A percentile compares a stretch with the other conserved stretches of the same genome.
Conservation (phyloP, 495 filamentous ascomycete species). For the Tricharina praecox region DNA sequence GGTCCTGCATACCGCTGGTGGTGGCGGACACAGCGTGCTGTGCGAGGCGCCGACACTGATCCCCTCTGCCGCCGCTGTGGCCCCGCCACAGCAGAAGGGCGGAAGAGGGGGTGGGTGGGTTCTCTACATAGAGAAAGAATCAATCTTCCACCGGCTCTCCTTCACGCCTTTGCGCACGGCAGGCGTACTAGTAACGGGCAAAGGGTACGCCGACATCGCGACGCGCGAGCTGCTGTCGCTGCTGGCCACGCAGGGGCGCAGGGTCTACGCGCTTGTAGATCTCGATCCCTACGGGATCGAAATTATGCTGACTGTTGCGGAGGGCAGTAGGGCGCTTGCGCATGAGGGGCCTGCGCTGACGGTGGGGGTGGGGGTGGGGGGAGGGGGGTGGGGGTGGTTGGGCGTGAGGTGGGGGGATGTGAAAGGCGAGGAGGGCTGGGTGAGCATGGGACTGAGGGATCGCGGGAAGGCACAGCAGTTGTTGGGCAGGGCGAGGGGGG, state of each 20-base stretch:
- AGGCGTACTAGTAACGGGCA: slow-evolving; percentile 32
- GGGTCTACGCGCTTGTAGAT: slow-evolving; percentile 58
- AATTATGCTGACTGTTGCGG: slow-evolving; percentile 75
- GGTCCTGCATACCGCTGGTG: slow-evolving; percentile 27
- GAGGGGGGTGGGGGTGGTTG: slow-evolving; percentile 26
- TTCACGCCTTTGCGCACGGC: slow-evolving; percentile 5
- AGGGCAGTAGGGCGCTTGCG: slow-evolving; percentile 55
- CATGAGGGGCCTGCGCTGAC: too few species aligned
- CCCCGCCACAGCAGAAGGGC: too few species aligned
- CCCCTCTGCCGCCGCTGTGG: too few species aligned
- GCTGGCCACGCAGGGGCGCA: slow-evolving; percentile 29
- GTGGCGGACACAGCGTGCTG: slow-evolving; percentile 1
- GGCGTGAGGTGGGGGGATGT: background rate
- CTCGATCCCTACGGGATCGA: slow-evolving; percentile 74
- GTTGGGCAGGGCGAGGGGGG: background rate
- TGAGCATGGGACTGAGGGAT: background rate
- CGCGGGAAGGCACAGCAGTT: background rate
- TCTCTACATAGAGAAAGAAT: slow-evolving; percentile 85
- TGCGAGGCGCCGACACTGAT: slow-evolving; percentile 32
- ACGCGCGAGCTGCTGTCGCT: slow-evolving; percentile 52
- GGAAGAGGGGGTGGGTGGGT: slow-evolving; percentile 52
- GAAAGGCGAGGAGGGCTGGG: background rate
- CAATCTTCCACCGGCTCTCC: slow-evolving; percentile 40
- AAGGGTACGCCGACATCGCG: slow-evolving; percentile 79
- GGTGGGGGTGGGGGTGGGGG: slow-evolving; percentile 39